Base-by-base conservation (phyloP, 2,329 filamentous ascomycete species). In the Lecanicillium sp. region DNA sequence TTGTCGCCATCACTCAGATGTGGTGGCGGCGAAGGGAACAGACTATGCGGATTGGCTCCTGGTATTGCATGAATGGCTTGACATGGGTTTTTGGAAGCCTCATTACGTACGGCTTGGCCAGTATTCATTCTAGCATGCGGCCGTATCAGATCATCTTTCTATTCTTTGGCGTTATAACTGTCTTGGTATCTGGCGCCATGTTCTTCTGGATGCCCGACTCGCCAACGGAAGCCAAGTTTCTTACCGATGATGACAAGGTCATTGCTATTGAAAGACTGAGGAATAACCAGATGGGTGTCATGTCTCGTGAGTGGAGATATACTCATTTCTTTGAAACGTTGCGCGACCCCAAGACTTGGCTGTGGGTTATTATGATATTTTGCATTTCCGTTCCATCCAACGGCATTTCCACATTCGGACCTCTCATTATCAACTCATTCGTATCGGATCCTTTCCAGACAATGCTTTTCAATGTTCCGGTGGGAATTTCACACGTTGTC, bases 21-120 rank as follows among this genome's bases (percentile, higher is more conserved):
- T 80, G 75, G 75, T 80, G 72, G 62, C 65, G 71, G 30, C 64
- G 74, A 37, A 62, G 66, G 41, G 75, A 80, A 47, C 75, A 80
- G 52, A 76, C 75, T 0, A 52, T 72, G 35, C 59, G 75, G 3
- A 71, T 73, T 11, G 68, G 70, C 8, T 65, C 67, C 3, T 80
- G 75, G 75, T 78, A 78, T 48, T 68, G 66, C 15, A 79, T 77
- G 69, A 74, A 78, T 38, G 75, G 75, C 3, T 53, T 78, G 4
- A 73, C 72, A 4, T 73, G 70, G 50, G 73, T 77, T 46, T 58
- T 72, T 18, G 73, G 73, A 2, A 73, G 70, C 47, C 62, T 78
- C 13, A 59, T 76, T 14, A 73, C 69, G 0, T 79, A 77, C 43
- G 75, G 73, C 0, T 59, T 81, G 0, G 76, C 74, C 12, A 73